phyloP scores from a whole-genome alignment of 306 rosid genomes.

The Dryas drummondii region DNA sequence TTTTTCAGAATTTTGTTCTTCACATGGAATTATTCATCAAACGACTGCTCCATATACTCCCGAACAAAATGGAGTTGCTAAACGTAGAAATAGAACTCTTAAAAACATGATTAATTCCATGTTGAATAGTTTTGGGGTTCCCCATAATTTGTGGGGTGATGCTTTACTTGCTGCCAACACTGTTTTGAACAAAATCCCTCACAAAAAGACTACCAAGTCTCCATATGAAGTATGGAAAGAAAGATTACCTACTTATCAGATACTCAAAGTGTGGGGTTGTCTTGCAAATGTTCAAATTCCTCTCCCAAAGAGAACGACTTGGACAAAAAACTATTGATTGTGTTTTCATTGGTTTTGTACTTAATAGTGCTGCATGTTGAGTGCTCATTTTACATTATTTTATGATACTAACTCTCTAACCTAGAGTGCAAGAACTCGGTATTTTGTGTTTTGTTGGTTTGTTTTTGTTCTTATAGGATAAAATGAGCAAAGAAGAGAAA shows the following conservation, averaged over 20 bases:
- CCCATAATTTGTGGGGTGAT: not conserved
- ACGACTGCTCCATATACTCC: not conserved
- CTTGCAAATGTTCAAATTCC: not conserved
- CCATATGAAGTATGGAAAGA: not conserved
- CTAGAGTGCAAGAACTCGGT: too few species aligned
- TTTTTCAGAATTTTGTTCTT: not conserved
- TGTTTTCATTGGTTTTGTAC: not conserved
- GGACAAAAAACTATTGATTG: not conserved
- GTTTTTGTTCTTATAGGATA: too few species aligned
- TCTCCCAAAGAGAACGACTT: not conserved
- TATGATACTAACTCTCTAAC: too few species aligned
- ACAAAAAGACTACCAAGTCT: not conserved
- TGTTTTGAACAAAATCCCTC: not conserved
- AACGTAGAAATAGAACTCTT: not conserved
- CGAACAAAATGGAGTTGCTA: not conserved
- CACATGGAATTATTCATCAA: not conserved
- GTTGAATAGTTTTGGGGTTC: not conserved
- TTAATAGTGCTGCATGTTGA: not conserved
- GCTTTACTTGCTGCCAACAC: not conserved
- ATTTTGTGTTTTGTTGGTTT: too few species aligned
- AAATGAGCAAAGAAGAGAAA: too few species aligned
- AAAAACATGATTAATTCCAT: not conserved
- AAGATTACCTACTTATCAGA: not conserved
- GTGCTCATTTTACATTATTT: too few species aligned
- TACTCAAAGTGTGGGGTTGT: not conserved